Base-by-base conservation (phyloP, 23 red algal species). In the Pyropia yezoensis region DNA sequence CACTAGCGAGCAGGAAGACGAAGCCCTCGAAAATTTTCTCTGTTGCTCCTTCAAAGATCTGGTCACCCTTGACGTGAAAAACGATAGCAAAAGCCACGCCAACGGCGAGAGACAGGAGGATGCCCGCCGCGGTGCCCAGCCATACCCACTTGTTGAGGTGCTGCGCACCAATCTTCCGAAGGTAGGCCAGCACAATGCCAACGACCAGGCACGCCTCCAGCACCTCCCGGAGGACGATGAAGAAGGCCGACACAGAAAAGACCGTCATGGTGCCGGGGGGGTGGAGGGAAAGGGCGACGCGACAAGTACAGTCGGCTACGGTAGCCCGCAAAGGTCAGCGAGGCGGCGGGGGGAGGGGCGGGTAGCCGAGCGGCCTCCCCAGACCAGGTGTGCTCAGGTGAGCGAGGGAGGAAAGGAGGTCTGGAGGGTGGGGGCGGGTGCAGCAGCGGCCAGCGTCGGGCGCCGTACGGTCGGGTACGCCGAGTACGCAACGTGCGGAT, bases 191-290 rank as follows among this genome's bases (percentile, higher is more conserved):
- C 29, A 78, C 73, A 29, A 91, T 84, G 22, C 78, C 78, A 19
- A 91, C 78, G 56, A 91, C 88, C 29, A 91, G 78, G 30, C 78
- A 83, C 7, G 88, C 88, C 67, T 91, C 88, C 60, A 91, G 32
- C 26, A 91, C 78, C 72, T 91, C 88, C 14, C 88, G 88, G 49
- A 91, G 56, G 15, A 83, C 79, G 14, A 91, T 83, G 88, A 91
- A 83, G 39, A 84, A 91, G 62, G 78, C 88, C 33, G 88, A 70
- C 71, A 91, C 76, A 20, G 78, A 84, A 27, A 91, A 91, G 19
- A 91, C 71, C 7, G 18, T 28, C 52, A 87, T 62, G 49, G 53
- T 75, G 69, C 39, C 16, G 1, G 66, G 50, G 20, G 20, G 20
- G n/a, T 2, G 20, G 23, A 11, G 55, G 20, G 7, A 11, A 9